phyloP scores from a whole-genome alignment of 2,329 filamentous ascomycete species.

The Dactylellina leptospora region DNA sequence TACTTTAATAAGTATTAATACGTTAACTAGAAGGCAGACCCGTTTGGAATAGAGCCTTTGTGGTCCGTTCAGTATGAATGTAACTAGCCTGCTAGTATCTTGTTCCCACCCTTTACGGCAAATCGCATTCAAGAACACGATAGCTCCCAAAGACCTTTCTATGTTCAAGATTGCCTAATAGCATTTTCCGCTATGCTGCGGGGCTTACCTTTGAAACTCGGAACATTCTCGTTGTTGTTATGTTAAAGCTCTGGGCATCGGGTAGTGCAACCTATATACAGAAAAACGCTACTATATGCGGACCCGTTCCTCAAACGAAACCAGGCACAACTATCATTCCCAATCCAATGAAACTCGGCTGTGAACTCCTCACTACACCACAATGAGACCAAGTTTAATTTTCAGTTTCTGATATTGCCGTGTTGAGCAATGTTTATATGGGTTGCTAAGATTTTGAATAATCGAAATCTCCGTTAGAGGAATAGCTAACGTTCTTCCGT shows the following conservation, averaged over 20 bases:
- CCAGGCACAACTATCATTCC: not conserved
- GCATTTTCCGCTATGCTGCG: not conserved
- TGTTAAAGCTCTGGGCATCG: constrained; percentile 1
- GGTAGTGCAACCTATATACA: constrained; percentile 3
- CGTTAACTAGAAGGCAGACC: no score
- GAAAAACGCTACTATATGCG: not conserved
- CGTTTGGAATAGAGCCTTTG: no score
- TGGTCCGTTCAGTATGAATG: no score
- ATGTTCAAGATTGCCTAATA: not conserved
- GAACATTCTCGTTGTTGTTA: not conserved
- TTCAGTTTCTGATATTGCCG: not conserved
- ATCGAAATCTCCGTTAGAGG: not conserved
- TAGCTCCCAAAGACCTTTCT: not conserved
- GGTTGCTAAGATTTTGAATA: not conserved
- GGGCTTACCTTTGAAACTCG: constrained; percentile 6
- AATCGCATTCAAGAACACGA: no score
- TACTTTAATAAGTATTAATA: no score
- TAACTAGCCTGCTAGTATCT: no score
- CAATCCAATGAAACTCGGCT: constrained; percentile 3
- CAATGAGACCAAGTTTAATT: not conserved
- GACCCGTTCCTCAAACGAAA: constrained; percentile 7
- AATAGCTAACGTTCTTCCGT: not conserved
- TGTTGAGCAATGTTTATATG: not conserved
- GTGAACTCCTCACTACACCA: not conserved
- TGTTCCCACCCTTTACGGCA: no score